Percentiles rank a stretch among this genome's conserved stretches.
Conservation (phyloP, 2,329 filamentous ascomycete species). For the Aspergillus sp. region DNA sequence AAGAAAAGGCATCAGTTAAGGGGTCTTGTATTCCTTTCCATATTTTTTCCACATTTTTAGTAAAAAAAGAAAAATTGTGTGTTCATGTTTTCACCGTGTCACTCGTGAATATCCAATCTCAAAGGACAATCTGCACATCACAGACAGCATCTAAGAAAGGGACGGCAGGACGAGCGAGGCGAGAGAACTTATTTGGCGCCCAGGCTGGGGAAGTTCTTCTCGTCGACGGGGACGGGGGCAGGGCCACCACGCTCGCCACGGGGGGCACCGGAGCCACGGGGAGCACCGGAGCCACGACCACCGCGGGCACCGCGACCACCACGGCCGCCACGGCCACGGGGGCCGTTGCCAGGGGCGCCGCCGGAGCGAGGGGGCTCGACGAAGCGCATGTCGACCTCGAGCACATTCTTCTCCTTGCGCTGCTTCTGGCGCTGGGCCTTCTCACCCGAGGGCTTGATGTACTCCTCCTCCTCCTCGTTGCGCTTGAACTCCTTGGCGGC, state of each 20-base stretch:
- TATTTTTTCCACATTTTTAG: background rate
- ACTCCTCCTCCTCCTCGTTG: conserved; percentile 62
- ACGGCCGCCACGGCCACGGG: conserved; percentile 42
- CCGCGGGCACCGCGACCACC: conserved; percentile 27
- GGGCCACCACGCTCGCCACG: conserved; percentile 8
- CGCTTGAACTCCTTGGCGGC: conserved; percentile 66
- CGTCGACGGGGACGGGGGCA: conserved; percentile 37
- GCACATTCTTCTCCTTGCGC: conserved; percentile 84
- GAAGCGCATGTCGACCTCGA: conserved; percentile 85
- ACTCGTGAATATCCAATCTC: no score
- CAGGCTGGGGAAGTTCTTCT: conserved; percentile 47
- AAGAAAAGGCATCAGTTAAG: conserved; percentile 2
- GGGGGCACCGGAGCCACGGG: conserved; percentile 24
- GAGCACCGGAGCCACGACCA: conserved; percentile 21
- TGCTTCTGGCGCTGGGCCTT: conserved; percentile 82
- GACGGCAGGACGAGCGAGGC: conserved; percentile 1
- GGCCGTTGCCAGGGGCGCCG: conserved; percentile 29
- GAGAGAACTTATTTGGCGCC: conserved; percentile 34
- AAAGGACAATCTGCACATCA: no score
- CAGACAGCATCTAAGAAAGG: no score
- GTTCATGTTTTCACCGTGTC: no score
- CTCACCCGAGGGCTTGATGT: conserved; percentile 69
- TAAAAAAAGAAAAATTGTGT: background rate
- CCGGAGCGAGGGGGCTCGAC: conserved; percentile 59
- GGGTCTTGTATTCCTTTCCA: conserved; percentile 1